These are phyloP conservation scores for Francoa sonchifolia DNA, from an alignment of 441 rosid species.

Conservation along the genomic window DNA sequence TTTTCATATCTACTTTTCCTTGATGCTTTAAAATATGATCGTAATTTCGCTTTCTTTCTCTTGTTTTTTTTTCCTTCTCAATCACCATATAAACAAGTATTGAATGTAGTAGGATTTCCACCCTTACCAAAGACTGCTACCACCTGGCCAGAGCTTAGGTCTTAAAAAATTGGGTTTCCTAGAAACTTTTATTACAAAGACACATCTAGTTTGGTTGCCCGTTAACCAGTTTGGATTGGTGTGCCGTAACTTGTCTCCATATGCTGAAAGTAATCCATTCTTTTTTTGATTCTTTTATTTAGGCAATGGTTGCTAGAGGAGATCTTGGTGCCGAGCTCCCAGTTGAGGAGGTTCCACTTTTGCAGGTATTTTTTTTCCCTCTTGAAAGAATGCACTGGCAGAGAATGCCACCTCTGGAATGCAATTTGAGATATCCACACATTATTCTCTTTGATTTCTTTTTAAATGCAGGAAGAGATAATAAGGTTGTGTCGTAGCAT, in stretches of 20 bases:
- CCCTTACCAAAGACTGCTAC: no score
- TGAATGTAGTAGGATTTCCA: no score
- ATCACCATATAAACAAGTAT: no score
- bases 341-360: slow-evolving; percentile 87
- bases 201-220: no score
- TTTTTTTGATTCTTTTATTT: slow-evolving; percentile 6
- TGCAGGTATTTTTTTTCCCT: slow-evolving; percentile 49
- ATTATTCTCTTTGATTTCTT: no score
- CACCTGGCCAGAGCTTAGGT: no score
- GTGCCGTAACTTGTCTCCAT: background rate
- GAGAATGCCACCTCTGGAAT: slow-evolving; percentile 1
- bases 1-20: slow-evolving; percentile 5
- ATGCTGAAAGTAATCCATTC: background rate
- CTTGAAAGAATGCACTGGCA: slow-evolving; percentile 11
- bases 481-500: slow-evolving; percentile 88
- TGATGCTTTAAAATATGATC: no score
- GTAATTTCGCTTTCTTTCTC: no score
- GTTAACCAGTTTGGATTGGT: background rate
- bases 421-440: no score
- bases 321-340: slow-evolving; percentile 99
- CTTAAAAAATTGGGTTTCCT: no score
- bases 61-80: no score
- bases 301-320: slow-evolving; percentile 99
- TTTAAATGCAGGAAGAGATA: slow-evolving; percentile 39
- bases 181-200: no score